Conservation (phyloP, 2,329 filamentous ascomycete genomes). For the Knufia fluminis region DNA sequence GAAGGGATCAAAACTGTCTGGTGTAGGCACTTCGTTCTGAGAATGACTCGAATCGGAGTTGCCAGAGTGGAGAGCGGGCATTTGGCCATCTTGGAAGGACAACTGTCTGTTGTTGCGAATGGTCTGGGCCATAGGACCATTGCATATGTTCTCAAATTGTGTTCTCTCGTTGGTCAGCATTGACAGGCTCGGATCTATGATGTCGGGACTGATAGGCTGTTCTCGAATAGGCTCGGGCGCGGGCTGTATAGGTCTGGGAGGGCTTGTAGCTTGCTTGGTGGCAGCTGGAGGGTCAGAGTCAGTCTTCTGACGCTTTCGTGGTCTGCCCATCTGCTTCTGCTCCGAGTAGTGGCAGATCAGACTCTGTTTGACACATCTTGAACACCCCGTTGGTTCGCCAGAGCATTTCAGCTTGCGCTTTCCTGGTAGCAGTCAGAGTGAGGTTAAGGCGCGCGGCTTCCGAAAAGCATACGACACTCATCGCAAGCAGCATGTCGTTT, state of each 20-base stretch:
- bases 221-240: neutral
- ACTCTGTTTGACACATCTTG: constrained; percentile 34
- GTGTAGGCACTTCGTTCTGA: constrained; percentile 10
- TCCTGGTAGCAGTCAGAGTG: constrained; percentile 26
- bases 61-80: constrained; percentile 1
- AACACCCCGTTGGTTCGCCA: constrained; percentile 35
- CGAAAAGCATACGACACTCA: constrained; percentile 36
- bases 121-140: constrained; percentile 13
- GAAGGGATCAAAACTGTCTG: constrained; percentile 10
- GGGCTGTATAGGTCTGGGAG: constrained; percentile 7
- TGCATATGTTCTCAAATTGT: constrained; percentile 21
- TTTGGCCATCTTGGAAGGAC: neutral
- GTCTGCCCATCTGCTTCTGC: constrained; percentile 41
- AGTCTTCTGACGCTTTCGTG: constrained; percentile 33
- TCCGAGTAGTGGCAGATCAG: constrained; percentile 37
- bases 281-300: constrained; percentile 18
- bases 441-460: constrained; percentile 12
- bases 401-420: constrained; percentile 42
- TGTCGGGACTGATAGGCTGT: neutral
- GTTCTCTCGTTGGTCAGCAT: constrained; percentile 14
- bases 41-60: constrained; percentile 4
- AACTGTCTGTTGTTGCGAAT: constrained; percentile 1
- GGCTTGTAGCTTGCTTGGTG: constrained; percentile 2
- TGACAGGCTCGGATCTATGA: constrained; percentile 13
- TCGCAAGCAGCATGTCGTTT: constrained; percentile 41